phyloP scores from a whole-genome alignment of 345 rosid species.

The Populus davidiana region DNA sequence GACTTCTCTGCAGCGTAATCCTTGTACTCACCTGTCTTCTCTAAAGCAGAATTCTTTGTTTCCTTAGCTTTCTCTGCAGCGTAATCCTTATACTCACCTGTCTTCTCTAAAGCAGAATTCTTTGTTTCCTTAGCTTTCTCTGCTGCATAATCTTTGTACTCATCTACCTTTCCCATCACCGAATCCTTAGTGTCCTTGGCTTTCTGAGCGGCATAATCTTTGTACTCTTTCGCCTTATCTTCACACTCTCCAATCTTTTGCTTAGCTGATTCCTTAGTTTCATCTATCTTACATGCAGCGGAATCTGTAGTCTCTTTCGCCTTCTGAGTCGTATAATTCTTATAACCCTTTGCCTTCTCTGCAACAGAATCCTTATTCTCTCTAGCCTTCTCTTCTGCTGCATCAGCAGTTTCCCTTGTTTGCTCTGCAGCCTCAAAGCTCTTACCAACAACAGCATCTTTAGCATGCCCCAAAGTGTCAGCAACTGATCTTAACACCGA shows the following conservation, averaged over 20 bases:
- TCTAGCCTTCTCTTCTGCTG: background rate
- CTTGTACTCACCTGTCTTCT: slow-evolving; percentile 21
- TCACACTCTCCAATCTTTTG: background rate
- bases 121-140: slow-evolving; percentile 22
- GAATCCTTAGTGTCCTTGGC: slow-evolving; percentile 29
- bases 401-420: slow-evolving; percentile 7
- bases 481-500: slow-evolving; percentile 53
- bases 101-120: slow-evolving; percentile 16
- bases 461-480: slow-evolving; percentile 55
- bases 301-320: background rate
- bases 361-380: background rate
- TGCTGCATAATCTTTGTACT: slow-evolving; percentile 18
- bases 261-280: slow-evolving; percentile 4
- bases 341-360: background rate
- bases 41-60: slow-evolving; percentile 8
- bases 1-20: slow-evolving; percentile 26
- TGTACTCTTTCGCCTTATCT: slow-evolving; percentile 24
- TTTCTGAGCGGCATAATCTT: slow-evolving; percentile 4
- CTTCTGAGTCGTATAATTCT: background rate
- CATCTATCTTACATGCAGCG: background rate
- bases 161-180: slow-evolving; percentile 9
- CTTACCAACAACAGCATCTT: slow-evolving; percentile 58
- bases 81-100: slow-evolving; percentile 22
- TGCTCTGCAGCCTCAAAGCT: slow-evolving; percentile 23
- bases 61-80: slow-evolving; percentile 13